Base-by-base conservation (phyloP, 2,329 filamentous ascomycete species). In the Microdochium paspali region DNA sequence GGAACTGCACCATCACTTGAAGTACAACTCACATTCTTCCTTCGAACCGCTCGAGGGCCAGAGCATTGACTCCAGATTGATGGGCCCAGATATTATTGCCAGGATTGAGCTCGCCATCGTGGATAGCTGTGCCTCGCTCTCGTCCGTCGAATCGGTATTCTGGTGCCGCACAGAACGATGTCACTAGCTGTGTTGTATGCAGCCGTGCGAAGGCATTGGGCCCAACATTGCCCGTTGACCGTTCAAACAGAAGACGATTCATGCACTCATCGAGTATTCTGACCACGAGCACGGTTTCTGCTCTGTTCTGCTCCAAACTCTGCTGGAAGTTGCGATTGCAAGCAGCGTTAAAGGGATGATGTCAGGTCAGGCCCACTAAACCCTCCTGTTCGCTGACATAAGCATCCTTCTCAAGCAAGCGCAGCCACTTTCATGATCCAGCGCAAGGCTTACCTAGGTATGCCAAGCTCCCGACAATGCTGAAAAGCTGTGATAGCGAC, bases 11-110 rank as follows among this genome's bases (percentile, higher is more conserved):
- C 7, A 40, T n/a, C 9, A 7, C 15, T 6, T 7, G 6, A 7
- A n/a, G 20, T 9, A 6, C 15, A 9, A 52, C 73, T 62, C 66
- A 85, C 82, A 87, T 82, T 60, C 82, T 74, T 3, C 87, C 88
- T 52, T 93, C 87, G 58, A 93, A 89, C 45, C 82, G 80, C 58
- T 96, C 90, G 32, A 95, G 76, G 0, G 85, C 82, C 35, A 96
- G 69, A 32, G 84, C 80, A 59, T 85, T 93, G 31, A 90, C 86
- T 13, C 90, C 90, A 3, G 87, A 79, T 47, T 79, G 76, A 64
- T 95, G 90, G 1, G 89, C 87, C 72, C 75, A 76, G 50, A 74
- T 61, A 18, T 66, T 60, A 39, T 63, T 62, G 15, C 35, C 35
- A 56, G 56, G n/a, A 60, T 54, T 44, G 64, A 61, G 1, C 63